A percentile compares a stretch with the other conserved stretches of the same genome.
phyloP scores from a whole-genome alignment of 1,139 yeast species.

The Yarrowia galli region DNA sequence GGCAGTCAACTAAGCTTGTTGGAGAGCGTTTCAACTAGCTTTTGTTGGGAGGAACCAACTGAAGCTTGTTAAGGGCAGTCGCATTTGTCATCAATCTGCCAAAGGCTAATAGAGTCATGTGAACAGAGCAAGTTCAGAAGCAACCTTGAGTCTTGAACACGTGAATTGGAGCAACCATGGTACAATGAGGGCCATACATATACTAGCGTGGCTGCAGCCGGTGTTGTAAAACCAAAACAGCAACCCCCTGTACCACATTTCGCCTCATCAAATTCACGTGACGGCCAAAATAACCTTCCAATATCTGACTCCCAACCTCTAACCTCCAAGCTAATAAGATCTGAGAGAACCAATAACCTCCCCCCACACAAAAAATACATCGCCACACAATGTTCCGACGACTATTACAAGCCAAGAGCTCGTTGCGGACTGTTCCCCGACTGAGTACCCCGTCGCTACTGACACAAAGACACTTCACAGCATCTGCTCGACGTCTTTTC shows the following conservation, averaged over 20 bases:
- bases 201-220: neutral
- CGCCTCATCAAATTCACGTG: neutral
- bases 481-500: slow-evolving; percentile 23
- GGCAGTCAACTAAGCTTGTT: neutral
- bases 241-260: neutral
- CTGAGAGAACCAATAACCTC: neutral
- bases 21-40: neutral
- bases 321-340: slow-evolving; percentile 8
- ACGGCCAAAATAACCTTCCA: slow-evolving; percentile 10
- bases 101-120: slow-evolving; percentile 6
- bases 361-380: neutral
- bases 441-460: slow-evolving; percentile 2
- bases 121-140: slow-evolving; percentile 4
- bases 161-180: neutral
- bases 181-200: neutral
- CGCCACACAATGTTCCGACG: slow-evolving; percentile 33
- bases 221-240: neutral
- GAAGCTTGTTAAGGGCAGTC: neutral
- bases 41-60: neutral
- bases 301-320: slow-evolving; percentile 10
- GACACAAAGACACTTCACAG: slow-evolving; percentile 18
- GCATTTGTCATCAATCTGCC: slow-evolving; percentile 17
- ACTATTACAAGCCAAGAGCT: slow-evolving; percentile 13
- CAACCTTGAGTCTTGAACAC: neutral
- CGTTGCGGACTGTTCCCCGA: slow-evolving; percentile 22